Evolutionary conservation across 305 asterid species (phyloP), one percentile per base, ranked within the genome.

Genomic region (Fraxinus angustifolia): DNA sequence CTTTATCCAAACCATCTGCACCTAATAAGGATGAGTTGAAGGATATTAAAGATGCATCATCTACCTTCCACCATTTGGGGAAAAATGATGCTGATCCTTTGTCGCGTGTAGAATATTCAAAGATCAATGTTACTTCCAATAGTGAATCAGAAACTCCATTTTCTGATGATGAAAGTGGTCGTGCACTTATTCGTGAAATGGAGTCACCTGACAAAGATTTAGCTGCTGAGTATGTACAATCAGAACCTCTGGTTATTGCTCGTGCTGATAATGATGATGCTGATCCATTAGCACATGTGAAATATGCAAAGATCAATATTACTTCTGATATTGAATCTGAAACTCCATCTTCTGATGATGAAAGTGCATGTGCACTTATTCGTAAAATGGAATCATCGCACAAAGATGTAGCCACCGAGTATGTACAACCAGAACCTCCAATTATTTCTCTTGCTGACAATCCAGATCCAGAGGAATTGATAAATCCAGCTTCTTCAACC

Each of bases 121-220:
- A 85, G 84, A 83, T 91, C 68, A 89, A 88, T 78, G 90, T 83
- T 83, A 82, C 78, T 34, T 91, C 94, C 23, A 91, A 88, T 73
- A 79, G 88, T 68, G 92, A 87, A 83, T 89, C 94, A 34, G 93
- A 87, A 72, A 85, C 86, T 67, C 83, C 82, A 21, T 58, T 82
- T 28, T 88, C 90, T 0, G 93, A 90, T 58, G 82, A 84, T 77
- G 92, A 78, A 42, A 75, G 73, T 82, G 80, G 83, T 53, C 65
- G 19, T 53, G 79, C 38, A 14, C 62, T 77, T 78, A 56, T 85
- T 58, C 85, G 73, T 87, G 88, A 85, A 76, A 83, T 62, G 75
- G 91, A 84, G 79, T 45, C 68, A 17, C 76, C 84, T 1, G 79
- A 73, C 77, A 87, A 78, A 72, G 88, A 87, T 67, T 70, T 86